These are phyloP conservation scores for Hanseniaspora gamundiae DNA, from an alignment of 1,139 yeast species.

Conservation along the genomic window DNA sequence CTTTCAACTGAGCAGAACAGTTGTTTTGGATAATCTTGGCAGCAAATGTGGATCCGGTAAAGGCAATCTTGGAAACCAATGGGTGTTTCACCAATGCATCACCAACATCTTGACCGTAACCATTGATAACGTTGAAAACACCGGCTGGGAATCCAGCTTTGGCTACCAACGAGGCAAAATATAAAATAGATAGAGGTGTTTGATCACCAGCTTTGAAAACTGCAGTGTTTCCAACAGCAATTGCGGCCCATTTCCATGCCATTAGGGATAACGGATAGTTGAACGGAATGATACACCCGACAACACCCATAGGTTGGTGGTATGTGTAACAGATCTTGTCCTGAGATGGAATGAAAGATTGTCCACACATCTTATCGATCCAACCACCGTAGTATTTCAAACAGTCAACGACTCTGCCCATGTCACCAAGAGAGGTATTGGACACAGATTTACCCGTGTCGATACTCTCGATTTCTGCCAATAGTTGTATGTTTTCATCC, in stretches of 20 bases:
- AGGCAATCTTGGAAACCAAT: conserved; percentile 52
- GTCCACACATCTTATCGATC: conserved; percentile 70
- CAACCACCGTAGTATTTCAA: conserved; percentile 66
- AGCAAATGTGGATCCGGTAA: conserved; percentile 50
- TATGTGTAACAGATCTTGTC: conserved; percentile 60
- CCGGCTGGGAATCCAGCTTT: conserved; percentile 69
- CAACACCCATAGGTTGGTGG: conserved; percentile 68
- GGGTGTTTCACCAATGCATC: conserved; percentile 44
- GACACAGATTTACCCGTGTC: conserved; percentile 48
- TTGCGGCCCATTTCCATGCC: conserved; percentile 63
- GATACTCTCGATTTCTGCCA: conserved; percentile 43
- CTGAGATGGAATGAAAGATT: conserved; percentile 48
- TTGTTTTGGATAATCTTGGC: conserved; percentile 45
- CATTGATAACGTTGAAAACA: conserved; percentile 50
- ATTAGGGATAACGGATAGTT: conserved; percentile 57
- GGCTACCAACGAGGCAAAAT: conserved; percentile 39
- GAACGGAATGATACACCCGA: conserved; percentile 66
- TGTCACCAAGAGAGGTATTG: conserved; percentile 42
- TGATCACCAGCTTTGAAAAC: conserved; percentile 57
- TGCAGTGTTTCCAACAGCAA: conserved; percentile 59
- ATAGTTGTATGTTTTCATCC: conserved; percentile 32
- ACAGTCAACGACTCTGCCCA: conserved; percentile 44
- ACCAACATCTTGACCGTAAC: conserved; percentile 45
- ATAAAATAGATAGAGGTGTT: conserved; percentile 51
- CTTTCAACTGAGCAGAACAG: conserved; percentile 54